A percentile compares a stretch with the other conserved stretches of the same genome.
Evolutionary conservation across 2,329 filamentous ascomycete species (phyloP).

Genomic region (Myriosclerotinia duriaeana): DNA sequence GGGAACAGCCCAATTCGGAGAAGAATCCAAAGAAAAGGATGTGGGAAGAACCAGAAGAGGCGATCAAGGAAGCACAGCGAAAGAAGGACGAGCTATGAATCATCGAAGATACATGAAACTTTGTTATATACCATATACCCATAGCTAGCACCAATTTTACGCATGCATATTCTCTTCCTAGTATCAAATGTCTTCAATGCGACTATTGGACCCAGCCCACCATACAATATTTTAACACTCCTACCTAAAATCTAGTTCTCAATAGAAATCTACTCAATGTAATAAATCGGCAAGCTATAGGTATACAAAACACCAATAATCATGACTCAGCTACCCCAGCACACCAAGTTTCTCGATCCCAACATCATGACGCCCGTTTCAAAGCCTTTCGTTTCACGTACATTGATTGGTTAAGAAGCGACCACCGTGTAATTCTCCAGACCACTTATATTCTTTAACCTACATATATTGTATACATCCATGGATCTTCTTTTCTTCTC

Average conservation of each 20-base stretch:
- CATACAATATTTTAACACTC: neutral
- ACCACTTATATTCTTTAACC: neutral
- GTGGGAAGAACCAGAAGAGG: constrained; percentile 54
- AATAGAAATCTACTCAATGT: too few species aligned
- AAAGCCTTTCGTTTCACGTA: constrained; percentile 6
- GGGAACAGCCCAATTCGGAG: constrained; percentile 37
- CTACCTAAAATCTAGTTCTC: neutral
- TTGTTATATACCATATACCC: neutral
- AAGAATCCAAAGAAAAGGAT: constrained; percentile 61
- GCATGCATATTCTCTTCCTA: neutral
- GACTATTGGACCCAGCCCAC: too few species aligned
- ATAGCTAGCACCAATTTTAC: neutral
- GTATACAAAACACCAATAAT: too few species aligned
- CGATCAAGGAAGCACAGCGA: constrained; percentile 35
- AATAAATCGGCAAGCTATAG: too few species aligned
- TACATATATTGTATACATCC: neutral
- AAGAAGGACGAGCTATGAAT: constrained; percentile 39
- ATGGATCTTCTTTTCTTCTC: too few species aligned
- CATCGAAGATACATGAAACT: neutral
- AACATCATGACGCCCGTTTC: neutral
- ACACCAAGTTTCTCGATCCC: too few species aligned
- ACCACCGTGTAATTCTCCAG: neutral
- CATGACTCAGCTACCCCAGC: too few species aligned
- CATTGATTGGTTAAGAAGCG: constrained; percentile 3
- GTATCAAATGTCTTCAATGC: neutral